Evolutionary conservation across 352 stramenopile species (phyloP).

Genomic region (Saprolegnia parasitica): DNA sequence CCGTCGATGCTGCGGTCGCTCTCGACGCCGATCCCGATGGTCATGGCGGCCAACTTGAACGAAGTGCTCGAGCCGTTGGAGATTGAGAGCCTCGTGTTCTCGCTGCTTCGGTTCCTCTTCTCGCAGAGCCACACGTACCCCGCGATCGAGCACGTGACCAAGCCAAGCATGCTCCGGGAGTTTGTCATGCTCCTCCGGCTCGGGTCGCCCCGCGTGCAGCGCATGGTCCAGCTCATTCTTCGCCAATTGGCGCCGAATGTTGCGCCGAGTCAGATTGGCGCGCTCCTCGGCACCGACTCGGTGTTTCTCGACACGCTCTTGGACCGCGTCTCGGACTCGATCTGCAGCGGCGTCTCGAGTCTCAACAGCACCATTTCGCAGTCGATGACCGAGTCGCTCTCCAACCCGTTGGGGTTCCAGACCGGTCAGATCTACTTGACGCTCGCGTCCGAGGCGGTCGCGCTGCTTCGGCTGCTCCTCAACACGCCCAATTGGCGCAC

Average conservation of each 20-base stretch:
- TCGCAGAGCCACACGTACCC: slow-evolving; percentile 66
- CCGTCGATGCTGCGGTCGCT: slow-evolving; percentile 68
- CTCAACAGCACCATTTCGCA: slow-evolving; percentile 28
- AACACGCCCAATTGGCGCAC: slow-evolving; percentile 59
- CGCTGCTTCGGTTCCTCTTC: slow-evolving; percentile 70
- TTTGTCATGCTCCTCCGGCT: slow-evolving; percentile 72
- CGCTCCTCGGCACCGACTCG: slow-evolving; percentile 72
- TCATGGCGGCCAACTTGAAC: neutral
- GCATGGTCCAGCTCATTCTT: slow-evolving; percentile 77
- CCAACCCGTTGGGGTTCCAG: slow-evolving; percentile 72
- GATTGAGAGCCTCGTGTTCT: slow-evolving; percentile 68
- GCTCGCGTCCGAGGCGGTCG: slow-evolving; percentile 76
- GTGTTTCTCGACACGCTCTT: slow-evolving; percentile 79
- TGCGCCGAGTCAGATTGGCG: slow-evolving; percentile 55
- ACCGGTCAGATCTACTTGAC: slow-evolving; percentile 76
- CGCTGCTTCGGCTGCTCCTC: slow-evolving; percentile 63
- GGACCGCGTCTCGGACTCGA: slow-evolving; percentile 81
- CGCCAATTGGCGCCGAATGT: slow-evolving; percentile 65
- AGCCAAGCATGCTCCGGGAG: slow-evolving; percentile 58
- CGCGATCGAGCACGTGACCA: slow-evolving; percentile 53
- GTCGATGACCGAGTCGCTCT: slow-evolving; percentile 63
- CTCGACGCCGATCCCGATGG: slow-evolving; percentile 61
- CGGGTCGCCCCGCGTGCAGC: slow-evolving; percentile 68
- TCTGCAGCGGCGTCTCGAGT: slow-evolving; percentile 67
- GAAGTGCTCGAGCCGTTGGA: slow-evolving; percentile 59